Evolutionary conservation across 306 rosid genomes (phyloP).

Genomic region (Lathyrus aphaca): DNA sequence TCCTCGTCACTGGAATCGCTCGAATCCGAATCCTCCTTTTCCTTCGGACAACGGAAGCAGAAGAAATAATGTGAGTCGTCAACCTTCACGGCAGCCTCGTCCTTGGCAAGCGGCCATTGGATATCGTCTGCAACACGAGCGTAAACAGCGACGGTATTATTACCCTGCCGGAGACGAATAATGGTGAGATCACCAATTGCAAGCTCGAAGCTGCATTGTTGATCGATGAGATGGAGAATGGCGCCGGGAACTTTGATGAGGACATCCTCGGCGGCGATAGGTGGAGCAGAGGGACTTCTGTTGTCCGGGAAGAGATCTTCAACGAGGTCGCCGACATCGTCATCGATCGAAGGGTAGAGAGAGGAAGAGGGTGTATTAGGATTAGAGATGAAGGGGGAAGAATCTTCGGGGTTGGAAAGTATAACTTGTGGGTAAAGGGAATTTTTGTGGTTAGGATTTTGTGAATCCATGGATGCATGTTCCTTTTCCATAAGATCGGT

Average conservation of each 20-base stretch:
- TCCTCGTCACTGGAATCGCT: conserved; percentile 42
- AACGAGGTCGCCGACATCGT: conserved; percentile 46
- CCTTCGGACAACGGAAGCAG: conserved; percentile 51
- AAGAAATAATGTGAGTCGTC: conserved; percentile 89
- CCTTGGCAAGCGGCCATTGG: conserved; percentile 87
- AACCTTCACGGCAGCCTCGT: conserved; percentile 71
- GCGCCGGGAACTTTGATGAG: conserved; percentile 79
- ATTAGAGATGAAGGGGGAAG: conserved; percentile 7
- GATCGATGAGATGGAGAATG: conserved; percentile 79
- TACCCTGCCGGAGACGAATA: conserved; percentile 56
- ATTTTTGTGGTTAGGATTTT: conserved; percentile 33
- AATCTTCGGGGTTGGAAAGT: conserved; percentile 40
- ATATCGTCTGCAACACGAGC: conserved; percentile 67
- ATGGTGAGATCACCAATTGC: conserved; percentile 71
- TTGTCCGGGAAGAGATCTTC: conserved; percentile 54
- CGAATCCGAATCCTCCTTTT: conserved; percentile 43
- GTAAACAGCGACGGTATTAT: conserved; percentile 52
- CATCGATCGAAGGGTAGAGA: conserved; percentile 63
- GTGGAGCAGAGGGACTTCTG: conserved; percentile 47
- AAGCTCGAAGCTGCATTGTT: conserved; percentile 76
- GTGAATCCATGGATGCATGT: conserved; percentile 48
- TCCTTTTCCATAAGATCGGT: conserved; percentile 10
- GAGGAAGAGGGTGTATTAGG: conserved; percentile 36
- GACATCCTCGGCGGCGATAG: conserved; percentile 53
- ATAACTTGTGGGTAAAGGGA: conserved; percentile 51